Conservation (phyloP, 148 eudicot species). For the Nepenthes mirabilis region DNA sequence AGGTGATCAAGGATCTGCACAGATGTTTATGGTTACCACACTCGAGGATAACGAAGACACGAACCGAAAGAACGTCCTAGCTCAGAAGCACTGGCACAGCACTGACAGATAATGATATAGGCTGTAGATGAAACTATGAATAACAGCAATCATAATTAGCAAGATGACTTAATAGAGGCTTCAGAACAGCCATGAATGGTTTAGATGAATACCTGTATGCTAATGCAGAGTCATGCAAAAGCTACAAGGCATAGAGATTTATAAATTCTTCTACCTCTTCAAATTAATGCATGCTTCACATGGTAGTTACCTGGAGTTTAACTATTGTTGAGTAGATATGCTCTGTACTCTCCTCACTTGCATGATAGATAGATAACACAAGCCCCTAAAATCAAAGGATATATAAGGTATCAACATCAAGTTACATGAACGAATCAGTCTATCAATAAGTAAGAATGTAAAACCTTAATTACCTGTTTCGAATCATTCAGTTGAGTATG, state of each 20-base stretch:
- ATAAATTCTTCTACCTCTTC: background rate
- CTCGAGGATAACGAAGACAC: background rate
- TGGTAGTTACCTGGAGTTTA: conserved; percentile 70
- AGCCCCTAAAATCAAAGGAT: conserved; percentile 46
- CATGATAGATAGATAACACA: conserved; percentile 54
- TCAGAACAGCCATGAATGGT: no score
- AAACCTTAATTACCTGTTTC: conserved; percentile 53
- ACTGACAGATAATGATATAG: background rate
- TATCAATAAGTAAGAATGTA: background rate
- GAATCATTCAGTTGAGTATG: conserved; percentile 39
- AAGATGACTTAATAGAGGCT: no score
- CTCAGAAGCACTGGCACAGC: background rate
- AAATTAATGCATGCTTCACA: background rate
- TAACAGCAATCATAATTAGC: no score
- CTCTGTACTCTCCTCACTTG: conserved; percentile 88
- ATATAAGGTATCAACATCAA: conserved; percentile 3
- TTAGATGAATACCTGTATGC: no score
- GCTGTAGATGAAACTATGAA: background rate
- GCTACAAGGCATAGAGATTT: background rate
- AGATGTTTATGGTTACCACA: background rate
- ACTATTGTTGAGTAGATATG: conserved; percentile 67
- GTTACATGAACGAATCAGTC: conserved; percentile 1
- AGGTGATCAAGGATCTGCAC: conserved; percentile 78
- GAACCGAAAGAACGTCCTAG: background rate
- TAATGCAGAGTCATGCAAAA: background rate